phyloP scores from a whole-genome alignment of 192 early-diverging fungal genomes.

The Umbelopsis ramanniana region DNA sequence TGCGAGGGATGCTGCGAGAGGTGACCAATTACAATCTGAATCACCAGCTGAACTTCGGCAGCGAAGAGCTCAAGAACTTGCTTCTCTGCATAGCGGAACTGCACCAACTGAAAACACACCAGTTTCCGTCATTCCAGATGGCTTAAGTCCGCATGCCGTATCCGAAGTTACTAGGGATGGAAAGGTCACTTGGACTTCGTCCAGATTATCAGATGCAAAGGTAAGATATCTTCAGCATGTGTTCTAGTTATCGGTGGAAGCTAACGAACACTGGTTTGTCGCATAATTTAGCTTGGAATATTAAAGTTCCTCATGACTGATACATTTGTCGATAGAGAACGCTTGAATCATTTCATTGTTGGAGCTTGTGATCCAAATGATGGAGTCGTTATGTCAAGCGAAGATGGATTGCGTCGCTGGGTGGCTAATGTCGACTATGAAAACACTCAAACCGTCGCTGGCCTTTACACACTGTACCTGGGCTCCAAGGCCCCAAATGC shows the following conservation, averaged over 20 bases:
- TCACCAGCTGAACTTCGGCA: too few relatives aligned
- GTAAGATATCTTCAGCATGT: neutral
- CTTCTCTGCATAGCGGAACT: too few relatives aligned
- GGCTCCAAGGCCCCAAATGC: constrained; percentile 27
- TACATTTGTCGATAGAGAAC: constrained; percentile 51
- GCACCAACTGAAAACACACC: neutral
- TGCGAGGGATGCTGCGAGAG: constrained; percentile 26
- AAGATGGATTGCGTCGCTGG: constrained; percentile 77
- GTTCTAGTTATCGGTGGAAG: constrained; percentile 13
- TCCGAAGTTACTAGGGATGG: constrained; percentile 70
- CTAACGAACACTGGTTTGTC: constrained; percentile 11
- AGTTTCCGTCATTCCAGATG: constrained; percentile 47
- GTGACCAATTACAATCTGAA: too few relatives aligned
- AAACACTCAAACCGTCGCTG: constrained; percentile 45
- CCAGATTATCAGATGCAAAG: constrained; percentile 38
- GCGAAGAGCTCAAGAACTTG: constrained; percentile 8
- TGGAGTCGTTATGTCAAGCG: constrained; percentile 69
- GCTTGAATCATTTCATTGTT: constrained; percentile 62
- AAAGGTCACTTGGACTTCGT: constrained; percentile 69
- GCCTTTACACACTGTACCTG: constrained; percentile 41
- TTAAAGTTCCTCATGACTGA: constrained; percentile 46
- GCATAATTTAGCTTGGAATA: constrained; percentile 47
- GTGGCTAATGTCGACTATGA: constrained; percentile 72
- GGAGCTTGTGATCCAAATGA: constrained; percentile 75
- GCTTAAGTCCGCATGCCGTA: constrained; percentile 58